phyloP scores from a whole-genome alignment of 495 filamentous ascomycete species.

The Neurospora sp. region DNA sequence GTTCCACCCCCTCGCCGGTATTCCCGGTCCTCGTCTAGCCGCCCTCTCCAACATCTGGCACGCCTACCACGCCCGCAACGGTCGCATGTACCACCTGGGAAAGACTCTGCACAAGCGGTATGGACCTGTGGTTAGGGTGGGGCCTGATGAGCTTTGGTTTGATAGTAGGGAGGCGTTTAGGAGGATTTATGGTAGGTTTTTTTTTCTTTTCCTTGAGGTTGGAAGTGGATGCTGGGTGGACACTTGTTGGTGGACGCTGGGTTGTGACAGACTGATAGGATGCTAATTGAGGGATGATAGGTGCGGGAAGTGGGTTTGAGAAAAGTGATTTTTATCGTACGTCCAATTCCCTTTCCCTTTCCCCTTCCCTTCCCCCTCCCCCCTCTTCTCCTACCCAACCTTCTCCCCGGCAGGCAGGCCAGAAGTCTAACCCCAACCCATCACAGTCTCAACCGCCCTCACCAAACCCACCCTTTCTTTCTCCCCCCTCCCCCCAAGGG shows the following conservation, averaged over 20 bases:
- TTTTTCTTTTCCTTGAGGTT: too few species aligned
- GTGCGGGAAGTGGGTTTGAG: slow-evolving; percentile 18
- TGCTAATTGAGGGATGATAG: slow-evolving; percentile 6
- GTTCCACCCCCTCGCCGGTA: slow-evolving; percentile 22
- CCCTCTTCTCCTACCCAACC: too few species aligned
- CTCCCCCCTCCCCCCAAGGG: background rate
- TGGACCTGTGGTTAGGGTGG: slow-evolving; percentile 46
- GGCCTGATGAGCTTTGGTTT: slow-evolving; percentile 46
- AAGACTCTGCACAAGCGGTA: slow-evolving; percentile 38
- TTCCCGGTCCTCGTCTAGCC: slow-evolving; percentile 27
- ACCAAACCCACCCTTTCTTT: slow-evolving; percentile 15
- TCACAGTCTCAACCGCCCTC: slow-evolving; percentile 20
- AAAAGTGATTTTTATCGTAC: slow-evolving; percentile 35
- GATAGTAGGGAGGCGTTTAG: slow-evolving; percentile 30
- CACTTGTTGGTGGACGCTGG: too few species aligned
- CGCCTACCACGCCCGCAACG: slow-evolving; percentile 21
- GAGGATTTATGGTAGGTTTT: slow-evolving; percentile 26
- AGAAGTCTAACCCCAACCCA: background rate
- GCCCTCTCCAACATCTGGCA: slow-evolving; percentile 32
- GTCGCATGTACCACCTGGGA: slow-evolving; percentile 18
- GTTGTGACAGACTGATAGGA: background rate
- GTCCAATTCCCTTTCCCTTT: background rate
- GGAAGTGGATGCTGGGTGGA: too few species aligned
- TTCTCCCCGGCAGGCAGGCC: too few species aligned
- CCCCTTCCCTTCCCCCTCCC: too few species aligned